Percentiles rank a stretch among this genome's conserved stretches.
These are phyloP conservation scores for Aspergillus carbonarius DNA, from an alignment of 2,329 filamentous ascomycete species.

Conservation along the genomic window DNA sequence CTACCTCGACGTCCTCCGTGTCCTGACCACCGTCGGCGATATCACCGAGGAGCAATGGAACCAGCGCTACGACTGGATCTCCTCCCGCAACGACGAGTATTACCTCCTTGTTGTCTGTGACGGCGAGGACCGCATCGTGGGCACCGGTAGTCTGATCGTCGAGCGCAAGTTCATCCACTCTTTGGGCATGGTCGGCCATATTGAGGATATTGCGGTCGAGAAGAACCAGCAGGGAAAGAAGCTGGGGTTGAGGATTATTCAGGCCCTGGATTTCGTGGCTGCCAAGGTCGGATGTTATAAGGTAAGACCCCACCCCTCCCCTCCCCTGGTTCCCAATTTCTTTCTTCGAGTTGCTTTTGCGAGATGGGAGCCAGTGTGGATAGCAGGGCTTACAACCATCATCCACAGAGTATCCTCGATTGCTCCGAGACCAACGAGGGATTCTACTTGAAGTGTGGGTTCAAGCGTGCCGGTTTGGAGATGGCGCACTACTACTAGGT, in stretches of 20 bases:
- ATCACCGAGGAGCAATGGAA: conserved; percentile 73
- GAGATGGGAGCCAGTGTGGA: neutral
- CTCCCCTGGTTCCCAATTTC: too few relatives aligned
- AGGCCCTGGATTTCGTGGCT: conserved; percentile 86
- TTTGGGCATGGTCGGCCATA: conserved; percentile 72
- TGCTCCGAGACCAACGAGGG: conserved; percentile 95
- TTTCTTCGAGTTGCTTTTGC: neutral
- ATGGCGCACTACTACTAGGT: conserved; percentile 88
- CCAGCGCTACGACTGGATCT: conserved; percentile 80
- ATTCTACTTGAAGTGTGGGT: conserved; percentile 98
- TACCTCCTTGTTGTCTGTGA: conserved; percentile 86
- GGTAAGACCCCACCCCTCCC: conserved; percentile 41
- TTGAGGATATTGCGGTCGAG: conserved; percentile 94
- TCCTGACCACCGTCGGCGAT: conserved; percentile 90
- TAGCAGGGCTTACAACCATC: conserved; percentile 12
- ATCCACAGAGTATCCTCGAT: conserved; percentile 76
- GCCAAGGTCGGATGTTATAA: conserved; percentile 92
- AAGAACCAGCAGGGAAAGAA: conserved; percentile 98
- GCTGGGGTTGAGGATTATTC: conserved; percentile 85
- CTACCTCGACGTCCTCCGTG: conserved; percentile 87
- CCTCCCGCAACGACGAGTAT: conserved; percentile 71
- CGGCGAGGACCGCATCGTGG: conserved; percentile 69
- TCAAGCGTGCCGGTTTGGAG: conserved; percentile 84
- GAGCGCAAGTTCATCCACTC: conserved; percentile 72
- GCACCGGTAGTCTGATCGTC: conserved; percentile 83